Percentiles rank a stretch among this genome's conserved stretches.
Conservation (phyloP, 495 filamentous ascomycete species). For the Hyphodiscus hymeniophilus region DNA sequence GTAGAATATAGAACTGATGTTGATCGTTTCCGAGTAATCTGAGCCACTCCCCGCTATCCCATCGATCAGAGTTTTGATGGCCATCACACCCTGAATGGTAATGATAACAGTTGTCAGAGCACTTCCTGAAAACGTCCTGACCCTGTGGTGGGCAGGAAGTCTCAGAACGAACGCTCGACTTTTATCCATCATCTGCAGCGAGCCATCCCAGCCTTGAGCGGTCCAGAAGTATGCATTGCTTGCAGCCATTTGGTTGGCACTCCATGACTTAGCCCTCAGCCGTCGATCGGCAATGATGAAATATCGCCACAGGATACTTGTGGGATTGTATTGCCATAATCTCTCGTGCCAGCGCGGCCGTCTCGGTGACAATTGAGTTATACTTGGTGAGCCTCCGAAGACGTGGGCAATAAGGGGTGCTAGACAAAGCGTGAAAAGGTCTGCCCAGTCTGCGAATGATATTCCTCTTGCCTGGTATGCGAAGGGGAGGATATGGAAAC, state of each 20-base stretch:
- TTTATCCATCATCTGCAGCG: conserved; percentile 21
- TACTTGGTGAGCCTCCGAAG: neutral
- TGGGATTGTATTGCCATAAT: conserved; percentile 26
- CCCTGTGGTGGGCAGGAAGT: conserved; percentile 9
- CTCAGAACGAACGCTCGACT: conserved; percentile 12
- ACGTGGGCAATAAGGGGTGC: conserved; percentile 20
- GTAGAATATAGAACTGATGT: conserved; percentile 7
- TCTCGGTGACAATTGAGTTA: neutral
- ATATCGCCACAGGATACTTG: conserved; percentile 30
- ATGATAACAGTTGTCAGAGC: conserved; percentile 1
- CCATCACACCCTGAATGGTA: conserved; percentile 3
- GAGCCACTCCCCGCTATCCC: neutral
- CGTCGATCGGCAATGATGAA: conserved; percentile 25
- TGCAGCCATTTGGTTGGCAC: conserved; percentile 18
- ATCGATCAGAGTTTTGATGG: neutral
- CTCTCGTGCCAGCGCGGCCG: conserved; percentile 16
- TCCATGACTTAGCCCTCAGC: conserved; percentile 23
- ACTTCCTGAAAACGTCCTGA: neutral
- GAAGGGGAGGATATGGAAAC: neutral
- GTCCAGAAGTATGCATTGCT: conserved; percentile 29
- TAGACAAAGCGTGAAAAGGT: conserved; percentile 23
- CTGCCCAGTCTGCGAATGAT: conserved; percentile 18
- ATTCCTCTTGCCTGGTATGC: conserved; percentile 5
- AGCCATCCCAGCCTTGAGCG: conserved; percentile 25
- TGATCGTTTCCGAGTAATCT: neutral